Percentiles rank a stretch among this genome's conserved stretches.
Evolutionary conservation across 2,329 filamentous ascomycete genomes (phyloP).

Genomic region (Aspergillus japonicus): DNA sequence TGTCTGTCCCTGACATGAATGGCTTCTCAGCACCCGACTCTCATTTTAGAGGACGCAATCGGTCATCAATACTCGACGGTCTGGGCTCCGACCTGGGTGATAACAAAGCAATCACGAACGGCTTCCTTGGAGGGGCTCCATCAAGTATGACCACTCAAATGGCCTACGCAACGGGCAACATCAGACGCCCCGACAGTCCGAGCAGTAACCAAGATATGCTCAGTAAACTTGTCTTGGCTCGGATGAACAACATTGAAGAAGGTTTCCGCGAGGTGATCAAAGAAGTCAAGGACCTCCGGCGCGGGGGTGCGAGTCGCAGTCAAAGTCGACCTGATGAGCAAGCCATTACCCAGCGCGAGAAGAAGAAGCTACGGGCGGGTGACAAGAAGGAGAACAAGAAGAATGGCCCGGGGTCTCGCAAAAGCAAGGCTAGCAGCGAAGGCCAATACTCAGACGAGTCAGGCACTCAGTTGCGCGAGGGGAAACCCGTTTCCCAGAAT

Average conservation of each 20-base stretch:
- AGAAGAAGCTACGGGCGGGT: slow-evolving; percentile 21
- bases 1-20: slow-evolving; percentile 57
- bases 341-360: slow-evolving; percentile 23
- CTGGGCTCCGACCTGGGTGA: slow-evolving; percentile 71
- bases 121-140: slow-evolving; percentile 63
- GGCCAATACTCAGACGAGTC: slow-evolving; percentile 12
- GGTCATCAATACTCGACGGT: slow-evolving; percentile 69
- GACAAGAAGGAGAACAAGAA: slow-evolving; percentile 29
- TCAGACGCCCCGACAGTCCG: slow-evolving; percentile 46
- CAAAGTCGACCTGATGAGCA: slow-evolving; percentile 29
- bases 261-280: slow-evolving; percentile 83
- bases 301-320: slow-evolving; percentile 42
- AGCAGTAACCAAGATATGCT: slow-evolving; percentile 69
- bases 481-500: not conserved
- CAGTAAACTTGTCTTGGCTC: slow-evolving; percentile 74
- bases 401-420: slow-evolving; percentile 15
- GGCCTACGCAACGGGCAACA: slow-evolving; percentile 66
- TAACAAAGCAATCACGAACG: slow-evolving; percentile 59
- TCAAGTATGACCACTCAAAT: slow-evolving; percentile 81
- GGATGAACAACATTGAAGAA: slow-evolving; percentile 92
- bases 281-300: slow-evolving; percentile 66
- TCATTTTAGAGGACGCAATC: slow-evolving; percentile 39
- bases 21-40: slow-evolving; percentile 52
- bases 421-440: slow-evolving; percentile 24
- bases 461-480: slow-evolving; percentile 1